A percentile compares a stretch with the other conserved stretches of the same genome.
Evolutionary conservation across 495 filamentous ascomycete species (phyloP).

Genomic region (Trichodelitschia bisporula): DNA sequence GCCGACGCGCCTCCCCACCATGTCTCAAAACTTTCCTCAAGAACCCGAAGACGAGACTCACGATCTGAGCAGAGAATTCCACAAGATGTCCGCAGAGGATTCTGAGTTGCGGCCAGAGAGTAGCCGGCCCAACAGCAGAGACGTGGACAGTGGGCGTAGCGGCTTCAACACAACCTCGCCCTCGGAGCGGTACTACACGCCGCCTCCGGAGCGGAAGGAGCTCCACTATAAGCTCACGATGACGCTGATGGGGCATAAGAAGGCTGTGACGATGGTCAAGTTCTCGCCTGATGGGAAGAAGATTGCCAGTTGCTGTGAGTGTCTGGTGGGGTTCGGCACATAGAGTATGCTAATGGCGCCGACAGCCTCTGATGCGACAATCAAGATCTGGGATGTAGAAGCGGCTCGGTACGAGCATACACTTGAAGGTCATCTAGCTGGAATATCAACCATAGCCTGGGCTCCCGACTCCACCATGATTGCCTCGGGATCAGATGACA

Average conservation of each 20-base stretch:
- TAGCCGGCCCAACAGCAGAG: no score
- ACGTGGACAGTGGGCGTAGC: no score
- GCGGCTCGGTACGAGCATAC: conserved; percentile 63
- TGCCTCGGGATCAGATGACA: conserved; percentile 87
- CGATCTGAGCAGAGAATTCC: no score
- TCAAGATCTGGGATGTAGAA: conserved; percentile 70
- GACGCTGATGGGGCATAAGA: conserved; percentile 47
- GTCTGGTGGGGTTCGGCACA: no score
- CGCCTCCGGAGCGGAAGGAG: conserved; percentile 17
- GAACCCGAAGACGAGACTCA: no score
- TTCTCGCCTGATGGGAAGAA: conserved; percentile 75
- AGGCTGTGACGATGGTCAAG: conserved; percentile 60
- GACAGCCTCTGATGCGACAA: conserved; percentile 54
- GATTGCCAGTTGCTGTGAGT: conserved; percentile 66
- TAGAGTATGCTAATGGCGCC: no score
- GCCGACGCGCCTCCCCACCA: no score
- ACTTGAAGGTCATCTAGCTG: conserved; percentile 81
- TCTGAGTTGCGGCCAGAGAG: no score
- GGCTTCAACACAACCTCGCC: no score
- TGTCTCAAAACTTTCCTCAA: no score
- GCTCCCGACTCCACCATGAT: conserved; percentile 63
- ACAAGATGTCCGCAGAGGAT: no score
- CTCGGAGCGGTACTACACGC: no score
- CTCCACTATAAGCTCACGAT: conserved; percentile 36
- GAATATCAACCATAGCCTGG: conserved; percentile 79